Evolutionary conservation across 495 filamentous ascomycete species (phyloP), one percentile per base, ranked within the genome.

Genomic region (Xylaria scruposa): DNA sequence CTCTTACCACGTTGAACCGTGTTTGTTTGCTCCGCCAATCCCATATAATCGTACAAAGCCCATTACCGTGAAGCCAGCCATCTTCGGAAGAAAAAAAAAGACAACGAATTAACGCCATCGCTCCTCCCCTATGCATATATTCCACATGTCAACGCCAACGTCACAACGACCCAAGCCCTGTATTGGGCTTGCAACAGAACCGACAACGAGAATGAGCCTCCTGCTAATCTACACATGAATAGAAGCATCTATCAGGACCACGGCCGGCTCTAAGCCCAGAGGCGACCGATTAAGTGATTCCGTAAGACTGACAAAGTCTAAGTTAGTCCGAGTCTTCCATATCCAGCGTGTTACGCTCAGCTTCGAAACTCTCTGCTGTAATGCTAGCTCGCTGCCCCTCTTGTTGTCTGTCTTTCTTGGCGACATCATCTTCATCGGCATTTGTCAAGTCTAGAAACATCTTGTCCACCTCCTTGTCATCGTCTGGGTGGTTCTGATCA

Each of bases 401-500:
- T 26, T 73, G 70, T 60, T 74, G 72, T 60, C 76, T 70, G 58
- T 78, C 76, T 65, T 78, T 78, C 66, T 78, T 79, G 10, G 67
- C 61, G 17, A 83, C 79, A 0, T 84, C 84, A n/a, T 85, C 84
- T 40, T 87, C 85, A 36, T 85, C 85, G 24, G 84, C 78, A 64
- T 87, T 84, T 0, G 84, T 85, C 17, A 88, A 71, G 40, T 88
- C 87, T 46, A 82, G 77, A 73, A 88, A 89, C 83, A 89, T 87
- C 75, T 81, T 83, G 67, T 85, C 81, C 17, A 85, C 83, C 12
- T 81, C 80, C 12, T 80, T 81, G n/a, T 83, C 82, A 51, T 84
- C 85, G 10, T 81, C 77, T 2, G 81, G 81, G 2, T 79, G 73
- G 33, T 29, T 71, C n/a, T 74, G 74, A 17, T 70, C 70, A 42